phyloP scores from a whole-genome alignment of 257 asterid species.

The Capsicum chinense region DNA sequence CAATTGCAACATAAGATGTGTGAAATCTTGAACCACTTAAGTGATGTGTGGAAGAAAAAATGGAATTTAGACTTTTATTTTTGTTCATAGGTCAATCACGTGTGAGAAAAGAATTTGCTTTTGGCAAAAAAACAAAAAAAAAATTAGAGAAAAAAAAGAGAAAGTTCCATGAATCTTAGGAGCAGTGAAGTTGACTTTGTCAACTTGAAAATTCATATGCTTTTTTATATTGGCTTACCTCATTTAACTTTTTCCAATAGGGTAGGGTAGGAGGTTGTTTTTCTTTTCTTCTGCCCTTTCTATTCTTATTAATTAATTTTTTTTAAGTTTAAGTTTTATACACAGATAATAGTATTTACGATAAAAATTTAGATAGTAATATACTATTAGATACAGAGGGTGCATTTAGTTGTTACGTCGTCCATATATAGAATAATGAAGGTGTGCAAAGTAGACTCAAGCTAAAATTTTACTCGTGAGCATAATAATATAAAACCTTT shows the following conservation, averaged over 20 bases:
- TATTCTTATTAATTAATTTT: no score
- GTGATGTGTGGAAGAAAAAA: neutral
- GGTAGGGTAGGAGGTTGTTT: neutral
- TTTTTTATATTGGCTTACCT: neutral
- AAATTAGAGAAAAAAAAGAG: neutral
- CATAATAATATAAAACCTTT: neutral
- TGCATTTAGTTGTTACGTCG: neutral
- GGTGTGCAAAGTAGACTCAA: neutral
- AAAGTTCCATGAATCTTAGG: constrained; percentile 5
- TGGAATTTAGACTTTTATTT: neutral
- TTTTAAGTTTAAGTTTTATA: neutral
- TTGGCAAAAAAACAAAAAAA: neutral
- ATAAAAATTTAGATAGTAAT: neutral
- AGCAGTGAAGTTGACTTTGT: constrained; percentile 26
- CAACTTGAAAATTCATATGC: neutral
- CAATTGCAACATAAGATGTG: neutral
- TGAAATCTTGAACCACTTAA: neutral
- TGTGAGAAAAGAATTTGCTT: constrained; percentile 20
- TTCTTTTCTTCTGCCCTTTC: neutral
- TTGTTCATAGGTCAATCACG: constrained; percentile 19
- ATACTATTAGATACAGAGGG: neutral
- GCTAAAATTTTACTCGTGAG: neutral
- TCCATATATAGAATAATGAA: neutral
- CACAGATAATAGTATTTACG: neutral
- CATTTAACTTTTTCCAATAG: neutral